Evolutionary conservation across 306 rosid genomes (phyloP), one percentile per base, ranked within the genome.

Genomic region (Cicer judaicum): DNA sequence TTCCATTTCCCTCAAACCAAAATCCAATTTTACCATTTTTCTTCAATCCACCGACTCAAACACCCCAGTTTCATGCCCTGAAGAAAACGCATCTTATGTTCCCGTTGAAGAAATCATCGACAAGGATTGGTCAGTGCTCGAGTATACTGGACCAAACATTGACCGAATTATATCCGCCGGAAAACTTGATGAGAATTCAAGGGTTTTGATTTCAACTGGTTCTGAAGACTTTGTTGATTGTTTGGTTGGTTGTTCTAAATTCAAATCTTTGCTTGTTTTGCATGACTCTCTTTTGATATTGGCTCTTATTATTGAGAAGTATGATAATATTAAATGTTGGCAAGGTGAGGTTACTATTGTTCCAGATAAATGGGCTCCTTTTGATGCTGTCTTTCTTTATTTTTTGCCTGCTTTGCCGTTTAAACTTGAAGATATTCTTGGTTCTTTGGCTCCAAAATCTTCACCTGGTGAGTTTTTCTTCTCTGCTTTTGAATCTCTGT

Each of bases 301-400:
- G 72, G 96, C 91, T 42, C 82, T 87, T 59, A 65, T 92, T 6
- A 85, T 90, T 66, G 97, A 90, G 84, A 90, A 85, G 71, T 78
- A 90, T 75, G 96, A 94, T 82, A 85, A 55, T 77, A 89, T 94
- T 16, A 92, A 84, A 78, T 94, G 96, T 70, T 94, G 96, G 99
- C 97, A 94, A 84, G 99, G 99, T 69, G 99, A 94, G 62, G 77
- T 90, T 64, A 47, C 89, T 2, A 56, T 86, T 81, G 86, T 85
- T 54, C 99, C 97, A 0, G 85, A 91, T 38, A 86, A 87, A 73
- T 94, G 95, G 93, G 81, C 87, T 2, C 89, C 91, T 5, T 85
- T 94, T 18, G 91, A 94, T 71, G 91, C 77, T 59, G 88, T 86
- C 36, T 91, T 94, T 73, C 96, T 93, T 78, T 93, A 91, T 75